Base-by-base conservation (phyloP, 2,329 filamentous ascomycete genomes). In the Calonectria fujianensis region DNA sequence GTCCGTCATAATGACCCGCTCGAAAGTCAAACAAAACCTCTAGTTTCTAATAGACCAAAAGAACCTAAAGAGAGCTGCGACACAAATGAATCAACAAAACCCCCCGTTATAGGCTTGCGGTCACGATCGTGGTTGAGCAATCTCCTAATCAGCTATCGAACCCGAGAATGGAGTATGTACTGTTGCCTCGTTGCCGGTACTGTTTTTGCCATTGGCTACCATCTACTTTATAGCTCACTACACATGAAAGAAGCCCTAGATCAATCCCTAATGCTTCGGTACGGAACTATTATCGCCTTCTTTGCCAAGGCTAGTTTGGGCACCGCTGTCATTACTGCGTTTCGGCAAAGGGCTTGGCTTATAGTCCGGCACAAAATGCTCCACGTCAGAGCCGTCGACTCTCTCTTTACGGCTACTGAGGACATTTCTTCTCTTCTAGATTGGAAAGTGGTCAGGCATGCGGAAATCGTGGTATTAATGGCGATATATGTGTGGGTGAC, bases 351-450 rank as follows among this genome's bases (percentile, higher is more conserved):
- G 24, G 79, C 77, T 9, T 70, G 80, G 65, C 75, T 77, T 76
- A 76, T 76, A 72, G 79, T 81, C 37, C 75, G 79, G 29, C 75
- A 76, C 31, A 80, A 78, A 57, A 74, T 76, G 68, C 73, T 81
- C 27, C 73, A 74, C 11, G 61, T 77, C 0, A 37, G 64, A 3
- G 67, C 72, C 1, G n/a, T 75, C 0, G 74, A 80, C 27, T 72
- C 61, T 0, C 31, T 74, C 0, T 80, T 80, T 1, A 73, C 69
- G 0, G 66, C 76, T 9, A 65, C 72, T 1, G 32, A 29, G 0
- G 39, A 76, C 14, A 37, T 74, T 1, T 32, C 73, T 1, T 64
- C 59, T 0, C 32, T 76, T 0, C 3, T 76, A 0, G 59, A 68
- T 11, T 59, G 64, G 45, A 32, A 64, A 0, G 68, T 61, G 0